Conservation (phyloP, 768 basidiomycete species). For the Leccinum barrowsii region DNA sequence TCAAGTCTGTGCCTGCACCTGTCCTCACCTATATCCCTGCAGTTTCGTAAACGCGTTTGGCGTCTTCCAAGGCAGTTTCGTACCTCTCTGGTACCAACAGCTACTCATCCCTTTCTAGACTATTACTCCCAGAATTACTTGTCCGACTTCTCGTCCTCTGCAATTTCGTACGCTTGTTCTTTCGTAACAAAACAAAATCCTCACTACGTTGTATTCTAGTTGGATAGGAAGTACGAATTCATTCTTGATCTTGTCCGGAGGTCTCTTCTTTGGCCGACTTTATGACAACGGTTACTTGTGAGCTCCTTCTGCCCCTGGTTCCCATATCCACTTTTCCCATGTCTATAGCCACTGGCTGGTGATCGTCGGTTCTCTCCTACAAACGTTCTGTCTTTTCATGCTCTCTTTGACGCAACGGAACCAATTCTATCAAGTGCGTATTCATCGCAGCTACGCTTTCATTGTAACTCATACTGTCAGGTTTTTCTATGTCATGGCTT, state of each 20-base stretch:
- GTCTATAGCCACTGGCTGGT: slow-evolving; percentile 39
- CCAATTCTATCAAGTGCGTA: slow-evolving; percentile 35
- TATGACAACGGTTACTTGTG: slow-evolving; percentile 53
- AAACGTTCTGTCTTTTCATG: slow-evolving; percentile 40
- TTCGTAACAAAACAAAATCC: neutral
- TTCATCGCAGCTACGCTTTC: slow-evolving; percentile 11
- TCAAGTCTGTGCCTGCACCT: neutral
- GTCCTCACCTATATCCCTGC: neutral
- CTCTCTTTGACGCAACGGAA: slow-evolving; percentile 38
- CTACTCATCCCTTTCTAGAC: slow-evolving; percentile 24
- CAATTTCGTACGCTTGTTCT: slow-evolving; percentile 31
- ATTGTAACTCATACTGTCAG: slow-evolving; percentile 32
- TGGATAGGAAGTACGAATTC: slow-evolving; percentile 51
- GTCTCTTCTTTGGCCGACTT: slow-evolving; percentile 45
- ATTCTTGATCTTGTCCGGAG: slow-evolving; percentile 41
- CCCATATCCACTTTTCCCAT: neutral
- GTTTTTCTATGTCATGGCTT: slow-evolving; percentile 35
- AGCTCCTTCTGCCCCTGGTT: slow-evolving; percentile 1
- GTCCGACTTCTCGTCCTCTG: slow-evolving; percentile 33
- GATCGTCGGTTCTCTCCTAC: slow-evolving; percentile 42
- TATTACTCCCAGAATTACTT: slow-evolving; percentile 38
- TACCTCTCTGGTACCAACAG: neutral
- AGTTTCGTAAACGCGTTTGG: slow-evolving; percentile 38
- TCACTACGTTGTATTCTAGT: slow-evolving; percentile 13
- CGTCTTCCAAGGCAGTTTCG: slow-evolving; percentile 36